phyloP scores from a whole-genome alignment of 371 early-diverging fungal genomes.

The Mucor piriformis region DNA sequence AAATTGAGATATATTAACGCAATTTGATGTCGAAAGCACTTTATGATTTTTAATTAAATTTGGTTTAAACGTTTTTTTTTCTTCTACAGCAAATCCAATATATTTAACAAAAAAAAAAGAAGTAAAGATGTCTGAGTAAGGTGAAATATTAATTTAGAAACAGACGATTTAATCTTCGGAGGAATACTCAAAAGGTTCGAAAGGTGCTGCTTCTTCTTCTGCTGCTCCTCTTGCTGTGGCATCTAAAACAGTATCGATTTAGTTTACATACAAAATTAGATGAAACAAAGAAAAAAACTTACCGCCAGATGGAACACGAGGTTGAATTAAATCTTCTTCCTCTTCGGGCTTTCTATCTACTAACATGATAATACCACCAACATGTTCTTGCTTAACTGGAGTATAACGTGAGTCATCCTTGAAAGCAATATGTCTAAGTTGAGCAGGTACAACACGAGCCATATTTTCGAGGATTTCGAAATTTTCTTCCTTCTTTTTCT shows the following conservation, averaged over 20 bases:
- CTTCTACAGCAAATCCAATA: too few species aligned
- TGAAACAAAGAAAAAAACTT: slow-evolving; percentile 13
- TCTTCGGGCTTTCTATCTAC: slow-evolving; percentile 64
- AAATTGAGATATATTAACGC: too few species aligned
- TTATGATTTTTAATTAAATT: too few species aligned
- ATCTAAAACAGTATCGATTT: slow-evolving; percentile 16
- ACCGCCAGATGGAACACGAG: slow-evolving; percentile 57
- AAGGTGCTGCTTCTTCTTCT: slow-evolving; percentile 76
- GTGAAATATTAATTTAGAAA: neutral
- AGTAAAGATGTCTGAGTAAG: neutral
- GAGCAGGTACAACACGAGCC: slow-evolving; percentile 87
- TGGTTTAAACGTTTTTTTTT: too few species aligned
- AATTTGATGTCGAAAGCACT: too few species aligned
- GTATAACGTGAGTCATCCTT: slow-evolving; percentile 82
- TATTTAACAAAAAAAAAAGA: too few species aligned
- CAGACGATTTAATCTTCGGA: slow-evolving; percentile 58
- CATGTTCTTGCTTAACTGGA: slow-evolving; percentile 80
- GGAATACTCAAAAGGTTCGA: slow-evolving; percentile 88
- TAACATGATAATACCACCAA: slow-evolving; percentile 83
- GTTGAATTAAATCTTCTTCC: slow-evolving; percentile 63
- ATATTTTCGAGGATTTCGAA: slow-evolving; percentile 84
- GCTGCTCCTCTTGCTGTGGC: slow-evolving; percentile 41
- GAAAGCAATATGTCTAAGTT: slow-evolving; percentile 84
- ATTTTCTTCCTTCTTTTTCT: slow-evolving; percentile 71
- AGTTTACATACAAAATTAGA: neutral